Evolutionary conservation across 371 early-diverging fungal genomes (phyloP).

Genomic region (Rhizopus stolonifer): DNA sequence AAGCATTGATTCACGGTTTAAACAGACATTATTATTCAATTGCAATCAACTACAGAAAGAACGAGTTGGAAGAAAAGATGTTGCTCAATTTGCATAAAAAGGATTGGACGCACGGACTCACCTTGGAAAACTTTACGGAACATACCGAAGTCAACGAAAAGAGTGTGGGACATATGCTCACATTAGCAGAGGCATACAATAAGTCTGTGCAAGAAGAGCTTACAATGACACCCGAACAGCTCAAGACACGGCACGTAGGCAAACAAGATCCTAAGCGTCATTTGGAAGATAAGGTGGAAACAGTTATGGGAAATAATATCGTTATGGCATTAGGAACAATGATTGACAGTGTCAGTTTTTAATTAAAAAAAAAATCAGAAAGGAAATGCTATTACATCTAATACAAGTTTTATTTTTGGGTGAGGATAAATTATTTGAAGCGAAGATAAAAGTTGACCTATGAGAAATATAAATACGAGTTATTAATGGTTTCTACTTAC

Average conservation of each 20-base stretch:
- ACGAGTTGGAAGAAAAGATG: conserved; percentile 99
- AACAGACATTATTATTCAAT: conserved; percentile 99
- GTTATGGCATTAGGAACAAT: conserved; percentile 92
- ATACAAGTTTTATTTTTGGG: too few species aligned
- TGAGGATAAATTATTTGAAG: conserved; percentile 16
- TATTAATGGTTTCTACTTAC: conserved; percentile 11
- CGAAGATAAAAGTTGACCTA: conserved; percentile 37
- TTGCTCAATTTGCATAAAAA: conserved; percentile 98
- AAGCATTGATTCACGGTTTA: conserved; percentile 98
- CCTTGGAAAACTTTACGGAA: conserved; percentile 79
- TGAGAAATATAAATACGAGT: neutral
- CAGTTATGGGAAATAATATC: conserved; percentile 92
- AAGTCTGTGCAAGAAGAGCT: conserved; percentile 95
- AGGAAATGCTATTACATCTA: neutral
- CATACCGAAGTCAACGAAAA: conserved; percentile 82
- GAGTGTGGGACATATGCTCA: conserved; percentile 81
- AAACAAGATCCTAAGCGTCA: conserved; percentile 99
- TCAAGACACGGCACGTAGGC: conserved; percentile 96
- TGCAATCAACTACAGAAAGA: conserved; percentile 99
- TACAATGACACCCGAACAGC: conserved; percentile 91
- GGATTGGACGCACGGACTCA: conserved; percentile 98
- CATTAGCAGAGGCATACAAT: conserved; percentile 90
- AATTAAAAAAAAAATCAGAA: conserved; percentile 17
- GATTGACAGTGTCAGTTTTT: conserved; percentile 82
- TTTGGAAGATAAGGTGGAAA: conserved; percentile 87